Conservation (phyloP, 2,329 filamentous ascomycete genomes). For the Gnomoniopsis smithogilvyi region DNA sequence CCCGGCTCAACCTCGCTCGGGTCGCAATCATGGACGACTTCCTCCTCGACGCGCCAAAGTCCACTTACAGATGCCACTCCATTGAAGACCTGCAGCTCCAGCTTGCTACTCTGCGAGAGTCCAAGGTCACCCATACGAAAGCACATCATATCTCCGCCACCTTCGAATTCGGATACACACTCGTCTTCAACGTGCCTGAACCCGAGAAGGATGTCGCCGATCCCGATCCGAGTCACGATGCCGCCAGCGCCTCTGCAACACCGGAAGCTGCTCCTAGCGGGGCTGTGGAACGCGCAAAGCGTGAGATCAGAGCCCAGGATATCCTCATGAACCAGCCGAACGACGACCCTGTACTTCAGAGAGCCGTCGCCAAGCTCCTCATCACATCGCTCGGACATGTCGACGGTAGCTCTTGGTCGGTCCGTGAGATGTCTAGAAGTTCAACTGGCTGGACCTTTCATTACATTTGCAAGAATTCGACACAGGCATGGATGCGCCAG, state of each 20-base stretch:
- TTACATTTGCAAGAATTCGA: slow-evolving; percentile 52
- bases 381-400: slow-evolving; percentile 37
- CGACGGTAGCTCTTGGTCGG: slow-evolving; percentile 48
- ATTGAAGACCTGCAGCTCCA: slow-evolving; percentile 44
- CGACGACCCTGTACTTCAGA: slow-evolving; percentile 47
- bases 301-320: slow-evolving; percentile 42
- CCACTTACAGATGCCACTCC: slow-evolving; percentile 32
- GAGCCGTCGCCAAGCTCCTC: slow-evolving; percentile 47
- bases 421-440: slow-evolving; percentile 40
- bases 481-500: slow-evolving; percentile 47
- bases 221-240: slow-evolving; percentile 23
- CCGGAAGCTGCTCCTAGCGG: slow-evolving; percentile 13
- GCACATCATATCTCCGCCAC: slow-evolving; percentile 47
- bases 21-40: slow-evolving; percentile 28
- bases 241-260: slow-evolving; percentile 32
- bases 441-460: slow-evolving; percentile 51
- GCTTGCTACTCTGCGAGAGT: slow-evolving; percentile 38
- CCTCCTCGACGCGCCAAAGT: slow-evolving; percentile 26
- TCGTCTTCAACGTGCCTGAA: slow-evolving; percentile 39
- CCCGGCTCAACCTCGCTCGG: neutral
- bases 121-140: slow-evolving; percentile 43
- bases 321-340: slow-evolving; percentile 45
- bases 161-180: slow-evolving; percentile 43
- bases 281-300: slow-evolving; percentile 20
- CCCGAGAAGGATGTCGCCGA: slow-evolving; percentile 34